Base-by-base conservation (phyloP, 2,329 filamentous ascomycete genomes). In the Dactylellina leptospora region DNA sequence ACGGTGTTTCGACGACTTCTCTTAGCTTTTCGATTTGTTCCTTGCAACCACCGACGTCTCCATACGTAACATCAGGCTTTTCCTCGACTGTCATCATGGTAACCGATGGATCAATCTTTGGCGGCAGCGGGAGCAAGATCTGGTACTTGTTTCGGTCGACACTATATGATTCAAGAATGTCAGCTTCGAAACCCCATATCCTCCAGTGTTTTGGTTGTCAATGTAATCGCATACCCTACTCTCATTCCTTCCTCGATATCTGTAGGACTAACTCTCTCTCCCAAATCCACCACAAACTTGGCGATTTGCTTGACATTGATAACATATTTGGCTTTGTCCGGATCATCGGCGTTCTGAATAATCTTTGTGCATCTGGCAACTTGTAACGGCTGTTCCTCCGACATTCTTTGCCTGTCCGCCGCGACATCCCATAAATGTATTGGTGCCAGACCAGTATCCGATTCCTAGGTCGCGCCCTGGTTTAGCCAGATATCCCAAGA, bases 81-180 rank as follows among this genome's bases (percentile, higher is more conserved):
- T 99, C 95, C 84, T 99, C 95, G 75, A 99, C 95, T 54, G 95
- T 97, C 95, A 99, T 99, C 95, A 99, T 99, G 38, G 95, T 99
- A 76, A 99, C 95, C 77, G 91, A 96, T 59, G 95, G 93, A 79
- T 99, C 95, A 83, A 99, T 99, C 85, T 97, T 99, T 33, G 95
- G 95, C 44, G 95, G 95, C 60, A 99, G 83, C 33, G 95, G 95
- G 50, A 99, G 85, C 81, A 99, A 88, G 78, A 99, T 99, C 82
- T 99, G 95, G 82, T 99, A 99, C 85, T 99, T 99, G 84, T 96
- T 97, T 66, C 95, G 87, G 81, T 99, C 95, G 80, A 99, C 95
- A 79, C 87, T 71, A n/a, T 55, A 40, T 16, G 28, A 30, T 30
- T 33, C 11, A 4, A 11, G 1, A 86, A 69, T 23, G 71, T 47